Conservation (phyloP, 108 stramenopile species). For the Skeletonema tropicum region DNA sequence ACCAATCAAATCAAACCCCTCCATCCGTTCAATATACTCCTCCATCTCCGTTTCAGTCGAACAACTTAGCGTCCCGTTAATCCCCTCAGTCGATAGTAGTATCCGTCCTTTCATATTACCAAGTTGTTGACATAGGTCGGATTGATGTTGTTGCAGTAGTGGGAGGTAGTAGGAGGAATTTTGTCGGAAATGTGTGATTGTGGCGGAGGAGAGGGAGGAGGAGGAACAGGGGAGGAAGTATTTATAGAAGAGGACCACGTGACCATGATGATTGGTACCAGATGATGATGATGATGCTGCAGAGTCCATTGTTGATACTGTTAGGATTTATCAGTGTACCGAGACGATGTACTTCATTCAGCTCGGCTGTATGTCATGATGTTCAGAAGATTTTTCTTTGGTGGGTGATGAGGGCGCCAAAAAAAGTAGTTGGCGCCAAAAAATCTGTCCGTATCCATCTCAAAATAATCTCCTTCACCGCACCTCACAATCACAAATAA, state of each 20-base stretch:
- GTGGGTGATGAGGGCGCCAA: no score
- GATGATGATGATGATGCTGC: slow-evolving; percentile 10
- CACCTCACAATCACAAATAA: no score
- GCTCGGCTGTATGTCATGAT: no score
- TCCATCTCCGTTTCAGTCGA: slow-evolving; percentile 17
- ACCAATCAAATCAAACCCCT: slow-evolving; percentile 57
- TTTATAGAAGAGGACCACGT: slow-evolving; percentile 72
- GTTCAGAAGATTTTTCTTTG: no score
- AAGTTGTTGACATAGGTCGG: slow-evolving; percentile 37
- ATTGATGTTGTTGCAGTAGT: slow-evolving; percentile 37
- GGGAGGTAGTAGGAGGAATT: slow-evolving; percentile 34
- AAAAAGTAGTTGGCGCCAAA: slow-evolving; percentile 21
- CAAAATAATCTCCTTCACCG: background rate
- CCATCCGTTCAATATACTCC: slow-evolving; percentile 50
- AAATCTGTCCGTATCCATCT: slow-evolving; percentile 18
- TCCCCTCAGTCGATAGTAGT: slow-evolving; percentile 65
- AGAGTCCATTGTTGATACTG: slow-evolving; percentile 41
- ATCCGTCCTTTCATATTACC: slow-evolving; percentile 61
- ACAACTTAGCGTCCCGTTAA: slow-evolving; percentile 81
- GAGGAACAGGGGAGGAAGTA: slow-evolving; percentile 58
- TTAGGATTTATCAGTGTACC: no score
- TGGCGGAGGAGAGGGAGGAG: background rate
- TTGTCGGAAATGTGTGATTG: slow-evolving; percentile 19
- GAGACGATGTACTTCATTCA: no score
- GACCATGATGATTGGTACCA: background rate